phyloP scores from a whole-genome alignment of 306 rosid species.

The Hippophae rhamnoides region DNA sequence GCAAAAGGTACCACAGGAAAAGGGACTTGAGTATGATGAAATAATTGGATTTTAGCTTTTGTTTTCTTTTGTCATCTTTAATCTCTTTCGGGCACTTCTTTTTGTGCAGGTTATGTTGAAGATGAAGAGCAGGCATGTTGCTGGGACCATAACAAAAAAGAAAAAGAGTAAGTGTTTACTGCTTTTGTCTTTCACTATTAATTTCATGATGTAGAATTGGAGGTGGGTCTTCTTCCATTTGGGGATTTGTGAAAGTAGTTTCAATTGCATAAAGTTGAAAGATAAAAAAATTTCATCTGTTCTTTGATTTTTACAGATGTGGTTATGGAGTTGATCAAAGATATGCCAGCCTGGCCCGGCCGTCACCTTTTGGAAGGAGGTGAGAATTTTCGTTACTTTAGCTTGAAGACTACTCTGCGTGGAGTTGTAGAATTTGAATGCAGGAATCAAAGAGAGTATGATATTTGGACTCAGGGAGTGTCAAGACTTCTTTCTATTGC shows the following conservation, averaged over 20 bases:
- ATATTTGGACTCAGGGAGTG: slow-evolving; percentile 87
- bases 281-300: slow-evolving; percentile 13
- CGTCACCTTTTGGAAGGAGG: slow-evolving; percentile 87
- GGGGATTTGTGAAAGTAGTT: slow-evolving; percentile 76
- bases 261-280: slow-evolving; percentile 23
- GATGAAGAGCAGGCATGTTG: slow-evolving; percentile 99
- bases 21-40: slow-evolving; percentile 26
- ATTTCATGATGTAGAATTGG: slow-evolving; percentile 42
- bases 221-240: slow-evolving; percentile 65
- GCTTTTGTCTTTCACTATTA: slow-evolving; percentile 54
- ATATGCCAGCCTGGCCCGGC: slow-evolving; percentile 92
- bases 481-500: slow-evolving; percentile 64
- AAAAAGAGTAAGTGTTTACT: slow-evolving; percentile 78
- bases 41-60: slow-evolving; percentile 26
- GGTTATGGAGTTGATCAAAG: slow-evolving; percentile 65
- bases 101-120: slow-evolving; percentile 84
- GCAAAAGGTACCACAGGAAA: slow-evolving; percentile 1
- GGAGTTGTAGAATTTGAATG: slow-evolving; percentile 90
- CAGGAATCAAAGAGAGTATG: slow-evolving; percentile 67
- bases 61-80: slow-evolving; percentile 13
- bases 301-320: slow-evolving; percentile 39
- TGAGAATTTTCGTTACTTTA: slow-evolving; percentile 79
- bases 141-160: slow-evolving; percentile 99
- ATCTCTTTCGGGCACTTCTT: slow-evolving; percentile 23
- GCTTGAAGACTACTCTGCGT: slow-evolving; percentile 57